Evolutionary conservation across 2,329 filamentous ascomycete species (phyloP).

Genomic region (Xylaria digitata): DNA sequence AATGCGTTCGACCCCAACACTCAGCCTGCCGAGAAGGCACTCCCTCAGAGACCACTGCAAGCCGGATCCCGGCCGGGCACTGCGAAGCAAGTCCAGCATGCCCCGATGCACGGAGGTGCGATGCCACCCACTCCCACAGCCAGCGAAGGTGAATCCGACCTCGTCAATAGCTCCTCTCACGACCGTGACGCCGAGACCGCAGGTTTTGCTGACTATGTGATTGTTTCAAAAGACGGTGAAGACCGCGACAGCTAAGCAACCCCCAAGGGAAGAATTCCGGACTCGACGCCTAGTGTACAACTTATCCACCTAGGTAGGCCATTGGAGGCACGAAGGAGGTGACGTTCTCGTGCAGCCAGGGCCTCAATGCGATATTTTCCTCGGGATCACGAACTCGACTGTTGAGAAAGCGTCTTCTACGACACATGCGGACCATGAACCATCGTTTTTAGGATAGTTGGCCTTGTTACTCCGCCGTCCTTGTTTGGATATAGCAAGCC

Average conservation of each 20-base stretch:
- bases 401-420: conserved; percentile 6
- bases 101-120: conserved; percentile 64
- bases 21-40: conserved; percentile 48
- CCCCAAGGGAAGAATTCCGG: conserved; percentile 6
- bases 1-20: conserved; percentile 45
- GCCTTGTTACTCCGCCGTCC: conserved; percentile 8
- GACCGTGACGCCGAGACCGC: conserved; percentile 50
- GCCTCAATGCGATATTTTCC: conserved; percentile 11
- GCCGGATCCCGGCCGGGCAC: conserved; percentile 65
- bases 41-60: conserved; percentile 44
- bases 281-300: conserved; percentile 11
- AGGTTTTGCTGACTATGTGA: conserved; percentile 57
- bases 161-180: conserved; percentile 49
- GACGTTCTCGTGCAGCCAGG: conserved; percentile 5
- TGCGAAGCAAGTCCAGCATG: conserved; percentile 61
- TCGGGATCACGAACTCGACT: conserved; percentile 17
- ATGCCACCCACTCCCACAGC: conserved; percentile 70
- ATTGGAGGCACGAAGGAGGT: conserved; percentile 10
- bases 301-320: not conserved
- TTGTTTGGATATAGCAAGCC: conserved; percentile 30
- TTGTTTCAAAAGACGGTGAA: conserved; percentile 58
- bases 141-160: conserved; percentile 71
- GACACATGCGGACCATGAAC: conserved; percentile 2
- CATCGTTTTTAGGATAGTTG: conserved; percentile 29
- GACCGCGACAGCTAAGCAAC: conserved; percentile 52